phyloP scores from a whole-genome alignment of 345 rosid genomes.

The Clausena lansium region DNA sequence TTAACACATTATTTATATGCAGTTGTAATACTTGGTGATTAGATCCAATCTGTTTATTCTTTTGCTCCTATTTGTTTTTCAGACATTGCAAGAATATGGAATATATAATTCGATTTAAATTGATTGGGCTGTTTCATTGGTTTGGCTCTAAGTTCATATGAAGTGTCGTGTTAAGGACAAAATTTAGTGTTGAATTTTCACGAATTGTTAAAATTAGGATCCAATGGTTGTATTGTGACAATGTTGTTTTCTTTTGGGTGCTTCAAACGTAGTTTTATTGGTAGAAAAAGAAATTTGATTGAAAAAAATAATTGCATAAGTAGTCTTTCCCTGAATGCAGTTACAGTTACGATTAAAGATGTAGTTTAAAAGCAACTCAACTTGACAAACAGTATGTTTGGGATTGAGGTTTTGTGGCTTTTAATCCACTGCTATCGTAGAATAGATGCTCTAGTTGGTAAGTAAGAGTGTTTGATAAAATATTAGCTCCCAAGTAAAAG shows the following conservation, averaged over 20 bases:
- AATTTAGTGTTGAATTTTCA: neutral
- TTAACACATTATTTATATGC: slow-evolving; percentile 4
- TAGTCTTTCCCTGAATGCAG: neutral
- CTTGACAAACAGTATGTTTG: neutral
- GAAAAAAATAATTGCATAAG: neutral
- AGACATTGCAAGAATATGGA: neutral
- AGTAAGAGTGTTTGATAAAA: neutral
- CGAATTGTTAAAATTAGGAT: neutral
- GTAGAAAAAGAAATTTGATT: neutral
- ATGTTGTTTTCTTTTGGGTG: neutral
- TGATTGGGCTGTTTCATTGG: slow-evolving; percentile 9
- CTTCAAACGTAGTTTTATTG: neutral
- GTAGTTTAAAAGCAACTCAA: neutral
- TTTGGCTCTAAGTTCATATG: neutral
- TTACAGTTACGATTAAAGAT: neutral
- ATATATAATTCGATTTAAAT: neutral
- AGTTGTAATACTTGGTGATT: neutral
- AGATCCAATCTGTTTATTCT: slow-evolving; percentile 26
- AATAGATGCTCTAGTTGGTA: neutral
- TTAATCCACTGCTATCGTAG: neutral
- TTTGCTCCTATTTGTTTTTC: neutral
- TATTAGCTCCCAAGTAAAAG: neutral
- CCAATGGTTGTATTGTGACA: neutral
- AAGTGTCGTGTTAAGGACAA: neutral
- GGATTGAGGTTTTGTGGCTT: neutral